Evolutionary conservation across 305 asterid species (phyloP).

Genomic region (Solanum hybrid): DNA sequence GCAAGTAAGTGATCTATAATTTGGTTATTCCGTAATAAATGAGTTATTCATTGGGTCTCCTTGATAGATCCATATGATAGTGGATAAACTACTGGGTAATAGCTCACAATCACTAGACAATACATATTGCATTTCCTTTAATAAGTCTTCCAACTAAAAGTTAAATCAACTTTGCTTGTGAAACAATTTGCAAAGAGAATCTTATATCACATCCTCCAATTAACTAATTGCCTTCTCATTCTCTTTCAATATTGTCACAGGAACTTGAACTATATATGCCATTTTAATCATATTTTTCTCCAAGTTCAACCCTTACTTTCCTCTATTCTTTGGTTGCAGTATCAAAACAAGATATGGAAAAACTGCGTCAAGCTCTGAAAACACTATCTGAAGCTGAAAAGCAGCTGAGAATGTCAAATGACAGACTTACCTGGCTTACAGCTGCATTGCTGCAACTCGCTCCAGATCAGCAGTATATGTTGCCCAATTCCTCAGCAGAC

Average conservation of each 20-base stretch:
- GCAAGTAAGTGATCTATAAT: conserved; percentile 42
- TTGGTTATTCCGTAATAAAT: background rate
- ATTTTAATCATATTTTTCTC: background rate
- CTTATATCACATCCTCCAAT: background rate
- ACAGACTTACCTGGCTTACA: conserved; percentile 90
- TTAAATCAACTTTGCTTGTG: background rate
- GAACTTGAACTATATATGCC: conserved; percentile 2
- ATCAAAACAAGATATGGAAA: conserved; percentile 88
- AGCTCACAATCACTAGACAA: background rate
- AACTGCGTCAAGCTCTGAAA: conserved; percentile 81
- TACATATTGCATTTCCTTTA: background rate
- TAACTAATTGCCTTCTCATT: background rate
- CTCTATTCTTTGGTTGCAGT: conserved; percentile 36
- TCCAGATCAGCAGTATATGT: conserved; percentile 78
- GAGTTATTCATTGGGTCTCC: background rate
- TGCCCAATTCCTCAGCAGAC: conserved; percentile 67
- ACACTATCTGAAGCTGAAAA: conserved; percentile 96
- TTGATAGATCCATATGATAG: background rate
- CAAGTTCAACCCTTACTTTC: background rate
- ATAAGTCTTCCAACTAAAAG: background rate
- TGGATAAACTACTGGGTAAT: background rate
- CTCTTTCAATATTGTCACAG: background rate
- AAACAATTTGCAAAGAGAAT: background rate
- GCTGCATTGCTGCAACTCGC: conserved; percentile 98
- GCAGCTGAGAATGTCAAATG: conserved; percentile 88